Conservation (phyloP, 2,329 filamentous ascomycete genomes). For the Thielaviopsis ethacetica region DNA sequence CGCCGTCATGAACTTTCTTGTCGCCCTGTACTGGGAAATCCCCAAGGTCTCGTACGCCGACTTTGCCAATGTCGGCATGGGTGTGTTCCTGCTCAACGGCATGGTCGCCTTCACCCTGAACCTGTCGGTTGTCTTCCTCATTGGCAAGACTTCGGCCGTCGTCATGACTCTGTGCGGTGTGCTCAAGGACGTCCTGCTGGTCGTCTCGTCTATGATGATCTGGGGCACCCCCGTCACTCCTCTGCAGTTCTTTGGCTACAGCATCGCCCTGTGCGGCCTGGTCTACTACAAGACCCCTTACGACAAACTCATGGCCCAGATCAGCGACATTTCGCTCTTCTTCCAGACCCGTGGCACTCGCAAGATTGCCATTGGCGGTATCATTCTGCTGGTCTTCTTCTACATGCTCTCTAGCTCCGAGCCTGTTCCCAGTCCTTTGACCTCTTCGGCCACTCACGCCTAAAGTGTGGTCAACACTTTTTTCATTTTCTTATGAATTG, state of each 20-base stretch:
- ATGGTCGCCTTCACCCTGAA: slow-evolving; percentile 67
- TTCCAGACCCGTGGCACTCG: slow-evolving; percentile 8
- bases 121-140: slow-evolving; percentile 73
- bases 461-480: background rate
- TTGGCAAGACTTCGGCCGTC: slow-evolving; percentile 74
- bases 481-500: background rate
- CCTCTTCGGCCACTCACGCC: background rate
- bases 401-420: slow-evolving; percentile 5
- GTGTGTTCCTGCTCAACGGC: slow-evolving; percentile 60
- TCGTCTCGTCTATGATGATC: slow-evolving; percentile 63
- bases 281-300: slow-evolving; percentile 63
- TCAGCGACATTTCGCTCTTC: slow-evolving; percentile 46
- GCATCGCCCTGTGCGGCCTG: slow-evolving; percentile 62
- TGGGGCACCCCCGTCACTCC: slow-evolving; percentile 60
- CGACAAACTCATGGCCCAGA: slow-evolving; percentile 60
- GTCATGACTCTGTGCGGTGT: slow-evolving; percentile 78
- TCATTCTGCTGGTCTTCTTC: slow-evolving; percentile 1
- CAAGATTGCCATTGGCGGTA: slow-evolving; percentile 1
- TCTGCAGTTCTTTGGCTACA: slow-evolving; percentile 72
- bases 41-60: slow-evolving; percentile 53
- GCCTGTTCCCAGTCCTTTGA: background rate
- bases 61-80: slow-evolving; percentile 55
- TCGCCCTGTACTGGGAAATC: slow-evolving; percentile 59
- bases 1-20: slow-evolving; percentile 61
- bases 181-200: slow-evolving; percentile 74